Conservation (phyloP, 805 yeast genomes). For the Monosporozyma solicola region DNA sequence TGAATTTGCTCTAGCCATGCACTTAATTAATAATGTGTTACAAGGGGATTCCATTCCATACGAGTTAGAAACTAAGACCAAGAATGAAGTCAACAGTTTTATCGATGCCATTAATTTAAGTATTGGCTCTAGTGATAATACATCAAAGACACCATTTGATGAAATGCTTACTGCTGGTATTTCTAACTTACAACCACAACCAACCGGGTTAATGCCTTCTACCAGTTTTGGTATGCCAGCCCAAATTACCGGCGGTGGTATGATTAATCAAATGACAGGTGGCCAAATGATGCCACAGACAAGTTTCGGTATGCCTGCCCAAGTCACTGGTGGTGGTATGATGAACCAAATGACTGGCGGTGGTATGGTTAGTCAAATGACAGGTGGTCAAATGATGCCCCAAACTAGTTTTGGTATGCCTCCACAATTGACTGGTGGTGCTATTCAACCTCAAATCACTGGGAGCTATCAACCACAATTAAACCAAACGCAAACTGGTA, state of each 20-base stretch:
- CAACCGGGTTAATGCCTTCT: conserved; percentile 33
- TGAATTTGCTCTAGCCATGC: conserved; percentile 87
- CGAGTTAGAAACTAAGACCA: conserved; percentile 59
- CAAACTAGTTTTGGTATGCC: conserved; percentile 29
- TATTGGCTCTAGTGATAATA: conserved; percentile 44
- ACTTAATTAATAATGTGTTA: conserved; percentile 68
- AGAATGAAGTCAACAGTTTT: conserved; percentile 79
- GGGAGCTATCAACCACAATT: conserved; percentile 20
- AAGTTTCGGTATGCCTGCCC: conserved; percentile 27
- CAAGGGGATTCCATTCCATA: conserved; percentile 74
- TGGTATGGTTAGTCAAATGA: conserved; percentile 35
- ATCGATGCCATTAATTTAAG: conserved; percentile 81
- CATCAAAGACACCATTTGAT: conserved; percentile 31
- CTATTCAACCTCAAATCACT: conserved; percentile 36
- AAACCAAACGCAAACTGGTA: conserved; percentile 1
- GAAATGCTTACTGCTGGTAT: conserved; percentile 22
- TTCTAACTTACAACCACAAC: conserved; percentile 29
- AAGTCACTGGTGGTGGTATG: conserved; percentile 1
- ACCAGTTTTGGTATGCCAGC: conserved; percentile 28
- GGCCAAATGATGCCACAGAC: conserved; percentile 26
- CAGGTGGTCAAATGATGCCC: conserved; percentile 34
- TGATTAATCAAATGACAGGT: conserved; percentile 17
- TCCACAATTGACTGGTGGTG: conserved; percentile 32
- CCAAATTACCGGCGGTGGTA: conserved; percentile 6
- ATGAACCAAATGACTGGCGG: conserved; percentile 17